Evolutionary conservation across 2,329 filamentous ascomycete species (phyloP).

Genomic region (Dryadomyces quercus-mongolicae): DNA sequence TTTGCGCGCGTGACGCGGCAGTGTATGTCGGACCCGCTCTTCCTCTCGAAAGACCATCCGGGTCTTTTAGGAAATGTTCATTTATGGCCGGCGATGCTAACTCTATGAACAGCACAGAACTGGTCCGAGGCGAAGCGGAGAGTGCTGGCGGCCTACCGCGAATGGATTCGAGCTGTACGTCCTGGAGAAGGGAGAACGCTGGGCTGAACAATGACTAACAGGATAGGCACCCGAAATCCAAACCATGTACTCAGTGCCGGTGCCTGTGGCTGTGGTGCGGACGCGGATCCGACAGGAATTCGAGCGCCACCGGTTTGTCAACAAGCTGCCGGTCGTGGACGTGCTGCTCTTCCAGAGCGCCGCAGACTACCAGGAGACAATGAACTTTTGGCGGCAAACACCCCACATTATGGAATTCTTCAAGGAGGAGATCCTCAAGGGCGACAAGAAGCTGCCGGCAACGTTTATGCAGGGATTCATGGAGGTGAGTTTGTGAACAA

Average conservation of each 20-base stretch:
- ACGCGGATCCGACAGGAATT: conserved; percentile 96
- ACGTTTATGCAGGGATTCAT: conserved; percentile 93
- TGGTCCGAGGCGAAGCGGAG: conserved; percentile 80
- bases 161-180: conserved; percentile 94
- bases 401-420: conserved; percentile 97
- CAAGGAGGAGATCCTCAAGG: conserved; percentile 66
- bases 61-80: too few relatives aligned
- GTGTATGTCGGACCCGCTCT: conserved; percentile 43
- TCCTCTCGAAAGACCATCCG: too few relatives aligned
- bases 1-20: conserved; percentile 71
- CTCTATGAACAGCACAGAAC: conserved; percentile 55
- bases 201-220: not conserved
- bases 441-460: conserved; percentile 66
- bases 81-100: not conserved
- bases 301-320: conserved; percentile 87
- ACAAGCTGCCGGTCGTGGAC: conserved; percentile 78
- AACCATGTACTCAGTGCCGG: conserved; percentile 87
- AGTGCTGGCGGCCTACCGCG: conserved; percentile 81
- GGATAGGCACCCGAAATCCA: conserved; percentile 86
- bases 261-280: conserved; percentile 76
- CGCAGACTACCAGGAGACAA: conserved; percentile 93
- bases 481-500: conserved; percentile 47
- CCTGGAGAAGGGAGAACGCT: not conserved
- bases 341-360: conserved; percentile 85
- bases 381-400: conserved; percentile 99